Conservation (phyloP, 1,139 yeast species). For the Groenewaldozyma auringiensis region DNA sequence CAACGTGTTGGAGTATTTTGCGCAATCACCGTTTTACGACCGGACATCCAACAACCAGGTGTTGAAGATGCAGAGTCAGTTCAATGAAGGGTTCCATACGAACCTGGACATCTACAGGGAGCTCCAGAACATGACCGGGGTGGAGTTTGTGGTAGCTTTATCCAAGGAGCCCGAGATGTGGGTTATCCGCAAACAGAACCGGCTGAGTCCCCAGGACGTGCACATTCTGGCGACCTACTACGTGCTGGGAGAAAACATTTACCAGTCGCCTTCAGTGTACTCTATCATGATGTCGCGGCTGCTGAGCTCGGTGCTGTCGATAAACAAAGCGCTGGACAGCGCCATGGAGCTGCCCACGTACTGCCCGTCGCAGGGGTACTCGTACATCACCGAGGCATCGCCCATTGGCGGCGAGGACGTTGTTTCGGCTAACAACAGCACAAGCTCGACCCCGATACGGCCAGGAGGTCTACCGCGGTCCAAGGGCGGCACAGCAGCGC, state of each 20-base stretch:
- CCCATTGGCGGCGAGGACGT: constrained; percentile 7
- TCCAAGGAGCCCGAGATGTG: constrained; percentile 87
- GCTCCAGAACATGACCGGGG: constrained; percentile 71
- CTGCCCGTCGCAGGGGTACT: constrained; percentile 32
- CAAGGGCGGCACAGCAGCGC: constrained; percentile 8
- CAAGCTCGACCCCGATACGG: constrained; percentile 3
- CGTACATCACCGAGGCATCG: constrained; percentile 21
- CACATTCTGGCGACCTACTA: constrained; percentile 66
- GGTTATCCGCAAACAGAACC: constrained; percentile 75
- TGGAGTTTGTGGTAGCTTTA: constrained; percentile 70
- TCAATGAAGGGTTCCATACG: constrained; percentile 50
- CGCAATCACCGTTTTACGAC: constrained; percentile 92
- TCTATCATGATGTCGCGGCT: constrained; percentile 51
- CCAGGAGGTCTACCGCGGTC: constrained; percentile 7
- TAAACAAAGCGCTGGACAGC: constrained; percentile 27
- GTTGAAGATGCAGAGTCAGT: constrained; percentile 90
- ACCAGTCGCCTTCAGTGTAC: constrained; percentile 72
- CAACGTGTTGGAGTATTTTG: constrained; percentile 85
- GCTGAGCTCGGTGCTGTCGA: constrained; percentile 30
- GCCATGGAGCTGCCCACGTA: constrained; percentile 30
- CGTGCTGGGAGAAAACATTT: constrained; percentile 84
- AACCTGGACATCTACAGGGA: constrained; percentile 39
- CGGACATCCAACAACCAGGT: constrained; percentile 91
- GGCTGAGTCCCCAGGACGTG: constrained; percentile 47
- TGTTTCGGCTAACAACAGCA: constrained; percentile 1